Base-by-base conservation (phyloP, 2,329 filamentous ascomycete genomes). In the Botrytis porri region DNA sequence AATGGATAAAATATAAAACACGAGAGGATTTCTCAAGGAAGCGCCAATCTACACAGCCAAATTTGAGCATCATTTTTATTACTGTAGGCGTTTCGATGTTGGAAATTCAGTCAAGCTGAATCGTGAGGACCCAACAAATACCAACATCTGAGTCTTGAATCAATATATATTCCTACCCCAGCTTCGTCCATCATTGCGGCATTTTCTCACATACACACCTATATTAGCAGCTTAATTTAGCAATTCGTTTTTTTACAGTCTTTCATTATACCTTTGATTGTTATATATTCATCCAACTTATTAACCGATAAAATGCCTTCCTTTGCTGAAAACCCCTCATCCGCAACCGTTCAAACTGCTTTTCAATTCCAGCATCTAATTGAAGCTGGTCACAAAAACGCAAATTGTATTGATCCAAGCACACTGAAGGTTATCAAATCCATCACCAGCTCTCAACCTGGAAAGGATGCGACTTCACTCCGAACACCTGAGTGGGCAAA, bases 321-420 rank as follows among this genome's bases (percentile, higher is more conserved):
- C 12, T 41, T 29, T 25, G 32, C 67, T 8, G 41, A 69, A n/a
- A 45, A 25, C n/a, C 57, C 67, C 16, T 62, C 29, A 29, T 16
- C 25, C 39, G 57, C 41, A 61, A 48, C 41, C 29, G 22, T 70
- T 16, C 57, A 62, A 35, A 45, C 41, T 8, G 67, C 67, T 16
- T 70, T 70, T 32, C 67, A 70, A 51, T 25, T 70, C 10, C 57
- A 70, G 22, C 39, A 70, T 6, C 57, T 70, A 25, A 22, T 61
- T 20, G 57, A 70, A 7, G 39, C 39, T 10, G 20, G 57, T 1
- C 67, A 70, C 25, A 70, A 70, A 43, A 70, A 62, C n/a, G 32
- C 41, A 45, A 35, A 12, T 48, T 61, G 35, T 6, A 62, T 70
- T 9, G 67, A 70, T 22, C 25, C 32, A 8, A 48, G 12, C 2